Evolutionary conservation across 2,329 filamentous ascomycete species (phyloP), one percentile per base, ranked within the genome.

Genomic region (Pseudogymnoascus verrucosus): DNA sequence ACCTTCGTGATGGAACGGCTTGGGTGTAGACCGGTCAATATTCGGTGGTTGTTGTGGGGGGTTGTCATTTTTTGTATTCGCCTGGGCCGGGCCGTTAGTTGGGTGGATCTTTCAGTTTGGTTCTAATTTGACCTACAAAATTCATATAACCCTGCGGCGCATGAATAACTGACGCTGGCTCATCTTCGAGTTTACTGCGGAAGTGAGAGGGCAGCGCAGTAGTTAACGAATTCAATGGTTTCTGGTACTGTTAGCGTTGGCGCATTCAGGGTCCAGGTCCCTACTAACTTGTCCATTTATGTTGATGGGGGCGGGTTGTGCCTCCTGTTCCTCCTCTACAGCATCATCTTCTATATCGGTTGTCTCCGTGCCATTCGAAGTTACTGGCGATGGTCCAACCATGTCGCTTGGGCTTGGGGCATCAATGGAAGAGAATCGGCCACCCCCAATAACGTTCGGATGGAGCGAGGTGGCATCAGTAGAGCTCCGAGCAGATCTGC

Each of bases 111-210:
- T 57, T 57, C 51, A 3, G 8, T 19, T 34, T 57, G 16, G 51
- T 21, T 34, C 51, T 19, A 57, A 34, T 34, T 34, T 54, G 44
- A 73, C 84, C 72, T 74, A 95, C 90, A 84, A 95, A 96, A 69
- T 84, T 84, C 63, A 85, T 83, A 75, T 95, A 97, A 66, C 89
- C 90, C 67, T 91, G 82, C 0, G 93, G 92, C 14, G 90, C 91
- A 79, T 96, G 93, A 69, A 97, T 96, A 63, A 96, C 93, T 1
- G 93, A 97, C 62, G 91, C 83, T 23, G 91, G 88, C 68, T 93
- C 91, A 68, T 96, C 91, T 66, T 86, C 87, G 23, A 83, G 82
- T 62, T 78, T 77, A 61, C 82, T 80, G 72, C 86, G 78, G 74
- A 88, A 71, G 65, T 80, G 78, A 44, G 85, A 83, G 2, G 84